Evolutionary conservation across 352 stramenopile species (phyloP), one percentile per base, ranked within the genome.

Genomic region (Phytopythium mirpurense): DNA sequence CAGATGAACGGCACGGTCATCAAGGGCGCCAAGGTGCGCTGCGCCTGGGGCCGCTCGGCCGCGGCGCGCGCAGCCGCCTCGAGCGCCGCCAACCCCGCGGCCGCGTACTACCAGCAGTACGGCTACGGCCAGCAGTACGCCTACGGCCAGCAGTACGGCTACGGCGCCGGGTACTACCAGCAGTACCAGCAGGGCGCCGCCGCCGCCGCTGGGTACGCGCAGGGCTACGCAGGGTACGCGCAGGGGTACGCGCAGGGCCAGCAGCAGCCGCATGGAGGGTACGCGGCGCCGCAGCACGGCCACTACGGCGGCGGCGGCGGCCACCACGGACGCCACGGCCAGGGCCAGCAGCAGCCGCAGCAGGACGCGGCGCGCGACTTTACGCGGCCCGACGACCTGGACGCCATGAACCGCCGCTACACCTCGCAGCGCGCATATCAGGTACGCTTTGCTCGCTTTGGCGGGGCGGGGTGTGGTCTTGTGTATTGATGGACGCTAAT

Each of bases 1-100:
- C 90, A 95, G 58, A 89, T 97, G 78, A 94, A 96, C 54, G 89
- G 90, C 35, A 73, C 74, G 9, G 73, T 87, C 34, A 74, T 97
- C 54, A 76, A 68, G 45, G 68, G 76, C 29, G 79, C 80, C 24
- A 93, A 93, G 59, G 77, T 97, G 40, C 83, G 90, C 21, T 93
- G 92, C 56, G 87, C 83, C 5, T 97, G 90, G 90, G 90, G 90
- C 3, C 71, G 82, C 44, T 89, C 82, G n/a, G 78, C 80, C 6
- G 82, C 75, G 16, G 80, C 72, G 18, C 76, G 79, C 26, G 71
- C 66, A 2, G 40, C 57, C 0, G 63, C 59, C 0, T 51, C 58
- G 7, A 53, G 51, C n/a, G 54, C 57, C 23, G 63, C 55, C 57
- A 48, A 68, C 52, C 46, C 43, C 10, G 68, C 9, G 42, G 70